Evolutionary conservation across 192 early-diverging fungal species (phyloP).

Genomic region (Glomus cerebriforme): DNA sequence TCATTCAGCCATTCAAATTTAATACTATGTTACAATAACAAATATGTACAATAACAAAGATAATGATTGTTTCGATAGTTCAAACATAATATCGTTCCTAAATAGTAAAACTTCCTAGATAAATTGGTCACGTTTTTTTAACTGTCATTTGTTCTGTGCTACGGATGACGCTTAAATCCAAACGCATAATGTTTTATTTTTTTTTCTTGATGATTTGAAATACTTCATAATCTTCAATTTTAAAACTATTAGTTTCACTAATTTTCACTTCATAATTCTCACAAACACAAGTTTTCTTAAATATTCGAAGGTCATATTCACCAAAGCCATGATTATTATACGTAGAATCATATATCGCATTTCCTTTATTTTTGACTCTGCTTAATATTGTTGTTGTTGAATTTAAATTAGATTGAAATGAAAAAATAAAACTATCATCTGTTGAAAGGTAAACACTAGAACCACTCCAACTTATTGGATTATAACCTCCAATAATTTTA

Average conservation of each 20-base stretch:
- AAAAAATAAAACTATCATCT: not conserved
- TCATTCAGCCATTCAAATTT: too few relatives aligned
- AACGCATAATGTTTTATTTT: too few relatives aligned
- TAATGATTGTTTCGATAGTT: too few relatives aligned
- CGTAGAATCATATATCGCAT: not conserved
- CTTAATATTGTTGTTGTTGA: not conserved
- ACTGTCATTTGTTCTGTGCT: too few relatives aligned
- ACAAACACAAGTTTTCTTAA: not conserved
- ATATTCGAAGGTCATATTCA: not conserved
- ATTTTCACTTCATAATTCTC: not conserved
- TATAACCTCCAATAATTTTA: slow-evolving; percentile 19
- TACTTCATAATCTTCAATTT: slow-evolving; percentile 29
- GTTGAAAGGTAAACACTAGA: not conserved
- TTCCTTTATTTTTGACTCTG: not conserved
- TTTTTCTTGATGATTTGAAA: slow-evolving; percentile 25
- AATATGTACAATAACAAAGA: too few relatives aligned
- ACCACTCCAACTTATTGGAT: not conserved
- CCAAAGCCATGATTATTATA: not conserved
- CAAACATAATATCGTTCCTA: too few relatives aligned
- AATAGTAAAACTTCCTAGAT: too few relatives aligned
- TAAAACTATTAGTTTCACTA: not conserved
- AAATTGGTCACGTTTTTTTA: too few relatives aligned
- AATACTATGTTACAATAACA: too few relatives aligned
- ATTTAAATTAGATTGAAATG: not conserved
- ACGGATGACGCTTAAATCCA: too few relatives aligned